Base-by-base conservation (phyloP, 352 stramenopile species). In the Phytophthora sp. region DNA sequence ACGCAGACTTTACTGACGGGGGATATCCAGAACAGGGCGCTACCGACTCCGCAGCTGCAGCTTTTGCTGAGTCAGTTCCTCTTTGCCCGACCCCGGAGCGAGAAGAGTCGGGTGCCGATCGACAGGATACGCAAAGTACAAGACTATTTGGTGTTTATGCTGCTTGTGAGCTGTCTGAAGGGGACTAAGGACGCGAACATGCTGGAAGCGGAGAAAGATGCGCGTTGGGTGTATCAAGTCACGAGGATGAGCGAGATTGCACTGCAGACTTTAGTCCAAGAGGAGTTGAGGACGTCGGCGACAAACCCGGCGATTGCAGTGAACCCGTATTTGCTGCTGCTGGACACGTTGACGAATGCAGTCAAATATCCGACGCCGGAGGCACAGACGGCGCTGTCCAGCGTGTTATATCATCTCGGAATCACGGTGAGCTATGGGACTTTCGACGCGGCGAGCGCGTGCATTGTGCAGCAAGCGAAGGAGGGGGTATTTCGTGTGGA, bases 131-230 rank as follows among this genome's bases (percentile, higher is more conserved):
- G 62, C 1, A 84, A 81, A 53, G 73, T 84, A 18, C 79, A 88
- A 49, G 73, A 84, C 35, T 89, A 89, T 53, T 29, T 91, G 29
- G 68, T 89, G 11, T 75, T 80, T 35, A 77, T 89, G 63, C 47
- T 91, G 58, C 71, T 91, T 7, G 72, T 88, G 55, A 89, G 76
- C 31, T 69, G 75, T 24, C 50, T 86, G n/a, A 69, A 68, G 26
- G 82, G 75, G 16, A 49, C 68, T 7, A 18, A 47, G 1, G 58
- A 31, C 0, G 64, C 47, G 1, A 82, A 74, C 50, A 24, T 84
- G 1, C 33, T 88, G 6, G 49, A 69, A 31, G 61, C 54, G 0
- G 16, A 38, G 1, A 82, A 87, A 31, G 76, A 84, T 31, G 26
- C 56, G 0, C 49, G 46, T 16, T 92, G 81, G 81, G 38, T 80